These are phyloP conservation scores for Nitzschia sp. DNA, from an alignment of 108 stramenopile genomes.

Conservation along the genomic window DNA sequence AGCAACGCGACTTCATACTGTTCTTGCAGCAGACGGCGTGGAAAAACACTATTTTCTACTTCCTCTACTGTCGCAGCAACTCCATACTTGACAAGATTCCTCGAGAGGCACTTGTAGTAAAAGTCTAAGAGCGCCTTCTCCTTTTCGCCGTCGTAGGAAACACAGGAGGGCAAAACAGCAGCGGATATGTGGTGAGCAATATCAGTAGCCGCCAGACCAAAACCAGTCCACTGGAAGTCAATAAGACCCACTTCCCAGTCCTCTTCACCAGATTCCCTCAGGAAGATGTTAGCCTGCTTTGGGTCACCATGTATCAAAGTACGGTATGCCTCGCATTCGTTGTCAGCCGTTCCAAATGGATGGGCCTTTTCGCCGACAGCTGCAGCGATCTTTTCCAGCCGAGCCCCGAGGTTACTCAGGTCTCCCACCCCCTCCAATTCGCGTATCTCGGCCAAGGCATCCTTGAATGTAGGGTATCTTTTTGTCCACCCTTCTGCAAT, in stretches of 20 bases:
- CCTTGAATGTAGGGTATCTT: constrained; percentile 32
- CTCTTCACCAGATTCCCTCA: constrained; percentile 25
- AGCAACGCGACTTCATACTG: constrained; percentile 64
- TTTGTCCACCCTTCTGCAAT: constrained; percentile 51
- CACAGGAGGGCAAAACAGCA: constrained; percentile 35
- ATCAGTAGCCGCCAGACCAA: constrained; percentile 77
- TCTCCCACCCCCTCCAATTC: constrained; percentile 34
- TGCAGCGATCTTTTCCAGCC: constrained; percentile 49
- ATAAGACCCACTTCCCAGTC: constrained; percentile 60
- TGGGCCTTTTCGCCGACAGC: constrained; percentile 44
- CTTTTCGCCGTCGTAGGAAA: constrained; percentile 40
- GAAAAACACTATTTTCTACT: constrained; percentile 32
- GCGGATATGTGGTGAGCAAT: constrained; percentile 64
- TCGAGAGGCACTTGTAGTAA: constrained; percentile 41
- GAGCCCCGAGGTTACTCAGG: constrained; percentile 37
- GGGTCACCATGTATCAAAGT: constrained; percentile 78
- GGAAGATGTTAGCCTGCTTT: constrained; percentile 73
- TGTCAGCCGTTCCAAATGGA: constrained; percentile 36
- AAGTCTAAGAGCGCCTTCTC: constrained; percentile 43
- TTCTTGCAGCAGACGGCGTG: constrained; percentile 32
- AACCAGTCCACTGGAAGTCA: constrained; percentile 78
- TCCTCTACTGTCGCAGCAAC: constrained; percentile 35
- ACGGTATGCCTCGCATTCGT: constrained; percentile 28
- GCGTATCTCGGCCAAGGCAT: constrained; percentile 20
- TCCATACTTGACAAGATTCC: constrained; percentile 46